phyloP scores from a whole-genome alignment of 495 filamentous ascomycete species.

The Xylaria scruposa region DNA sequence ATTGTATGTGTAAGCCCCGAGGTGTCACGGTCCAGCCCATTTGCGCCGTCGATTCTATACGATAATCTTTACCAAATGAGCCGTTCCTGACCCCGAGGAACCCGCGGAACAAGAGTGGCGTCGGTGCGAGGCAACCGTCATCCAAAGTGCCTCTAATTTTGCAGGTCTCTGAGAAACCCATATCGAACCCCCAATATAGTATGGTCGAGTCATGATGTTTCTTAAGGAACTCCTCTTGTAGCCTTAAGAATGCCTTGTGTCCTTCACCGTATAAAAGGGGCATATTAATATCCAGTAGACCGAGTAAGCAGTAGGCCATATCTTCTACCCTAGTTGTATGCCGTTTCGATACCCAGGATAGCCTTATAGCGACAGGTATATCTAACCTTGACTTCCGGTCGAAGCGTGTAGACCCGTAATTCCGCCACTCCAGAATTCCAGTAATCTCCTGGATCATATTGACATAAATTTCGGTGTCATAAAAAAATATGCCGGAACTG shows the following conservation, averaged over 20 bases:
- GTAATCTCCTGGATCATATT: background rate
- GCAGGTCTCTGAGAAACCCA: background rate
- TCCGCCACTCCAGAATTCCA: background rate
- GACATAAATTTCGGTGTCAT: too few species aligned
- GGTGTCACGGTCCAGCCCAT: background rate
- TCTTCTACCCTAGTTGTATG: constrained; percentile 32
- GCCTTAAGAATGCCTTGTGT: constrained; percentile 25
- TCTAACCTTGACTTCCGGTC: too few species aligned
- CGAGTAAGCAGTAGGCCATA: constrained; percentile 33
- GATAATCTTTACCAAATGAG: too few species aligned
- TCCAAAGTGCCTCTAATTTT: background rate
- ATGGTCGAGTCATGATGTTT: background rate
- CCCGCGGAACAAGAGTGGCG: background rate
- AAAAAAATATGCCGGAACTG: too few species aligned
- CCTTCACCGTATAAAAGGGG: constrained; percentile 31
- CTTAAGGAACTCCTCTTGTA: constrained; percentile 33
- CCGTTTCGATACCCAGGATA: constrained; percentile 9
- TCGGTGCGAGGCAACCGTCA: constrained; percentile 1
- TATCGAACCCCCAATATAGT: background rate
- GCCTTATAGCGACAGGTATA: background rate
- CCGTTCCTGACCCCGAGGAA: too few species aligned
- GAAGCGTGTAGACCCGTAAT: too few species aligned
- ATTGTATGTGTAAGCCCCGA: background rate
- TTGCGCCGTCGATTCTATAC: too few species aligned
- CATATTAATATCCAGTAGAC: constrained; percentile 32